These are phyloP conservation scores for Carpinus fangiana DNA, from an alignment of 306 rosid species.

Conservation along the genomic window DNA sequence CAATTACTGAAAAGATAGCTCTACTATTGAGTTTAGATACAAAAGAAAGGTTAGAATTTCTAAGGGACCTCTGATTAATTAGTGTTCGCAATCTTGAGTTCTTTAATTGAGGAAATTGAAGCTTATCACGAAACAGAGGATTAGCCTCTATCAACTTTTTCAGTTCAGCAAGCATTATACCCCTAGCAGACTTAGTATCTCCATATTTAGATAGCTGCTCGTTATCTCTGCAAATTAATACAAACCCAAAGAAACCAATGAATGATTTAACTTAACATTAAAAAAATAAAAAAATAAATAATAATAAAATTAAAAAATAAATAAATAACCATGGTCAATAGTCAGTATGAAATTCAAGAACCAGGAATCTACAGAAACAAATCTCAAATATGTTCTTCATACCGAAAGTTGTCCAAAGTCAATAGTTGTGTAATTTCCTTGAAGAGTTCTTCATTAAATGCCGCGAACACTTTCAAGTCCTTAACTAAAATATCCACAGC, in stretches of 20 bases:
- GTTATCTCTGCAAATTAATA: constrained; percentile 72
- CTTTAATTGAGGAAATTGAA: constrained; percentile 93
- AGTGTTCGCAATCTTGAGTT: constrained; percentile 95
- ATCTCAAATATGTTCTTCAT: constrained; percentile 32
- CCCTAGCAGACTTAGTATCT: constrained; percentile 97
- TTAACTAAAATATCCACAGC: constrained; percentile 95
- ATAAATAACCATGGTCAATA: neutral
- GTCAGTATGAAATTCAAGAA: neutral
- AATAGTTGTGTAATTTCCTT: constrained; percentile 96
- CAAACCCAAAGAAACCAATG: neutral
- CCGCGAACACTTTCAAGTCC: constrained; percentile 95
- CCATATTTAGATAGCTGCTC: constrained; percentile 99
- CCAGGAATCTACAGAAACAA: constrained; percentile 6
- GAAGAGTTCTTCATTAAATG: constrained; percentile 95
- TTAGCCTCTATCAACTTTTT: constrained; percentile 97
- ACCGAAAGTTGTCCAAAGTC: constrained; percentile 96
- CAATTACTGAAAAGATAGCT: constrained; percentile 9
- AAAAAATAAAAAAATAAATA: too few species aligned
- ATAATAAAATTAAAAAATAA: too few species aligned
- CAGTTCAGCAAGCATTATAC: constrained; percentile 95
- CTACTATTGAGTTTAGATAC: constrained; percentile 14
- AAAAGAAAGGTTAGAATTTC: constrained; percentile 12
- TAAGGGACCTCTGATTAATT: constrained; percentile 87
- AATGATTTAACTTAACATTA: too few species aligned
- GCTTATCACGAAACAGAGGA: constrained; percentile 96